A percentile compares a stretch with the other conserved stretches of the same genome.
These are phyloP conservation scores for Phytomonas sp. DNA, from an alignment of 208 protist species.

Conservation along the genomic window DNA sequence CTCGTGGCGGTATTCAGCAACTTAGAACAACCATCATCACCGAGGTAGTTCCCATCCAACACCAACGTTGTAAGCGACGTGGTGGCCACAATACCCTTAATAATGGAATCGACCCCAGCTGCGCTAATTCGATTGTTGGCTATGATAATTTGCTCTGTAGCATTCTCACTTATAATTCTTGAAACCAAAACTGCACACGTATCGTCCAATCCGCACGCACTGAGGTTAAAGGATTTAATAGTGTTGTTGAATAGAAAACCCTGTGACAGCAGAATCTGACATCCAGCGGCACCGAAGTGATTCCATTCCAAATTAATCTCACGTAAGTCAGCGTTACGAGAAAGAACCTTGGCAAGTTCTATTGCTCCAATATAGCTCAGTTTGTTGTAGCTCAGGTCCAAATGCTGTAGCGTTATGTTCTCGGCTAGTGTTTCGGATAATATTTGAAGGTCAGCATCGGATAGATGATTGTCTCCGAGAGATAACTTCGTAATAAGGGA, in stretches of 20 bases:
- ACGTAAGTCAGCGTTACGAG: conserved; percentile 73
- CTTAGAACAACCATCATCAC: conserved; percentile 55
- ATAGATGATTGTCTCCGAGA: conserved; percentile 64
- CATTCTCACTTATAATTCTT: conserved; percentile 78
- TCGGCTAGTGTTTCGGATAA: conserved; percentile 67
- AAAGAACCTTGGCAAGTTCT: conserved; percentile 63
- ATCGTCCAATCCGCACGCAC: conserved; percentile 74
- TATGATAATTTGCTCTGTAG: conserved; percentile 83
- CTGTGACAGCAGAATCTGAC: conserved; percentile 50
- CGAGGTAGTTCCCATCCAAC: conserved; percentile 79
- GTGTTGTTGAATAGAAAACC: conserved; percentile 86
- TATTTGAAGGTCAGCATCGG: conserved; percentile 57
- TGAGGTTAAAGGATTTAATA: conserved; percentile 81
- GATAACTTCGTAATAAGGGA: conserved; percentile 35
- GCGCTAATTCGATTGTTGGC: conserved; percentile 83
- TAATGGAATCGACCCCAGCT: conserved; percentile 63
- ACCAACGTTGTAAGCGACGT: conserved; percentile 65
- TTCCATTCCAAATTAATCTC: conserved; percentile 89
- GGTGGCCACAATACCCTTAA: conserved; percentile 55
- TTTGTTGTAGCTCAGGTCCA: conserved; percentile 87
- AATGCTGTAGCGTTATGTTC: conserved; percentile 61
- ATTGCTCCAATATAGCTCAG: conserved; percentile 69
- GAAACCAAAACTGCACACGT: conserved; percentile 49
- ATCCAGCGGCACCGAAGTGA: conserved; percentile 52
- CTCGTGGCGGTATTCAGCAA: conserved; percentile 43